These are phyloP conservation scores for Alternaria rosae DNA, from an alignment of 2,329 filamentous ascomycete genomes.

Conservation along the genomic window DNA sequence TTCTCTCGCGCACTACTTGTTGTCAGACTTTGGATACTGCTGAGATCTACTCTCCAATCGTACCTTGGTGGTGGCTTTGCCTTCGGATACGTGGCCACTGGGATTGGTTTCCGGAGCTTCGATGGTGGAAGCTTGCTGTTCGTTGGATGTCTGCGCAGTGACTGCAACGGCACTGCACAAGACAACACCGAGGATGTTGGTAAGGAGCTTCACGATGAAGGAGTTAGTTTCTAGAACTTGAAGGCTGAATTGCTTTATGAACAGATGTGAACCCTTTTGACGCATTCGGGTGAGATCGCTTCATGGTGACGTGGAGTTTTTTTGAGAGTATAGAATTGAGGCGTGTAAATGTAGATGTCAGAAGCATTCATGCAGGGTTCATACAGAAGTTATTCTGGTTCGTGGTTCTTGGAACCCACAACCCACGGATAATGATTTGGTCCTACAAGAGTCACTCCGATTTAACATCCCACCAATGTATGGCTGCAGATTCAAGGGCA, in stretches of 20 bases:
- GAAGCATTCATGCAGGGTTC: too few relatives aligned
- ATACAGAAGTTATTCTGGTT: too few relatives aligned
- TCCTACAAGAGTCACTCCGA: not conserved
- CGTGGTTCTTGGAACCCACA: too few relatives aligned
- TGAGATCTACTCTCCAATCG: rapidly evolving
- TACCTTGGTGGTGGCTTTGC: too few relatives aligned
- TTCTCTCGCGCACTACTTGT: too few relatives aligned
- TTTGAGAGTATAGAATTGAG: too few relatives aligned
- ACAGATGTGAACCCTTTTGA: not conserved
- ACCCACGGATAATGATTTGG: not conserved
- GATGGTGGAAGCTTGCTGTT: not conserved
- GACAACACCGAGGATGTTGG: not conserved
- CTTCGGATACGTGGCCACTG: not conserved
- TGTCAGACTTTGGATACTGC: too few relatives aligned
- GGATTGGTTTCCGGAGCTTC: not conserved
- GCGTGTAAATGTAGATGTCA: too few relatives aligned
- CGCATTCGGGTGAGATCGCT: rapidly evolving
- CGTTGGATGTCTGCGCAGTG: not conserved
- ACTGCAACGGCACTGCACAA: not conserved
- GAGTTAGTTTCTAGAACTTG: not conserved
- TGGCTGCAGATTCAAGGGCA: too few relatives aligned
- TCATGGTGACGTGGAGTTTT: too few relatives aligned
- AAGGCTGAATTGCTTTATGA: not conserved
- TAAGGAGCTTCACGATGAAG: not conserved
- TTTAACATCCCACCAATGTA: not conserved